A percentile compares a stretch with the other conserved stretches of the same genome.
Evolutionary conservation across 1,139 yeast genomes (phyloP).

Genomic region (Pichia sp.): DNA sequence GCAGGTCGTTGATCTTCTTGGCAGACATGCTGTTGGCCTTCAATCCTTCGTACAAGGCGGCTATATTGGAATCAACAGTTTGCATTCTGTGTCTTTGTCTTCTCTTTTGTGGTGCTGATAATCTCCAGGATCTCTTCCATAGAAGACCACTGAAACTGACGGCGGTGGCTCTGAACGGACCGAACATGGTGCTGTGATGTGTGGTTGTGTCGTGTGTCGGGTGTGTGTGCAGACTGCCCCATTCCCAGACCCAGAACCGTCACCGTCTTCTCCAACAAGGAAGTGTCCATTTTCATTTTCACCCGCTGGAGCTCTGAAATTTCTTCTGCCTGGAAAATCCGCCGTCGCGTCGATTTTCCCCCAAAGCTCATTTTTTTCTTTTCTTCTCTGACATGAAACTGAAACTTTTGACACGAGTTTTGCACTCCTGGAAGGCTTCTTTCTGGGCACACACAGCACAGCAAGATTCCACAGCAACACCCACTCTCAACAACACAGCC

Average conservation of each 20-base stretch:
- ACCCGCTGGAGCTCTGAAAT: too few species aligned
- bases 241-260: too few species aligned
- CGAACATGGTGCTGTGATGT: conserved; percentile 50
- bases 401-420: too few species aligned
- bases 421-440: too few species aligned
- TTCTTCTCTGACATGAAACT: background rate
- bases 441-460: too few species aligned
- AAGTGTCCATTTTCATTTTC: too few species aligned
- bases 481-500: too few species aligned
- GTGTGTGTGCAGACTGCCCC: too few species aligned
- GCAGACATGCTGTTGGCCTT: conserved; percentile 46
- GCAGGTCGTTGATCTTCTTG: conserved; percentile 51
- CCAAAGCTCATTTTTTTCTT: background rate
- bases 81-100: conserved; percentile 82
- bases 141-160: conserved; percentile 76
- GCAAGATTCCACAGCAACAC: too few species aligned
- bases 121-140: conserved; percentile 79
- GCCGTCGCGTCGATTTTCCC: conserved; percentile 3
- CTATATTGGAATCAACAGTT: conserved; percentile 77
- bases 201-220: too few species aligned
- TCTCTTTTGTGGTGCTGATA: conserved; percentile 78
- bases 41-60: conserved; percentile 65
- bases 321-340: background rate
- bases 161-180: conserved; percentile 70
- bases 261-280: too few species aligned